phyloP scores from a whole-genome alignment of 805 yeast genomes.

The Wickerhamiella musiphila region DNA sequence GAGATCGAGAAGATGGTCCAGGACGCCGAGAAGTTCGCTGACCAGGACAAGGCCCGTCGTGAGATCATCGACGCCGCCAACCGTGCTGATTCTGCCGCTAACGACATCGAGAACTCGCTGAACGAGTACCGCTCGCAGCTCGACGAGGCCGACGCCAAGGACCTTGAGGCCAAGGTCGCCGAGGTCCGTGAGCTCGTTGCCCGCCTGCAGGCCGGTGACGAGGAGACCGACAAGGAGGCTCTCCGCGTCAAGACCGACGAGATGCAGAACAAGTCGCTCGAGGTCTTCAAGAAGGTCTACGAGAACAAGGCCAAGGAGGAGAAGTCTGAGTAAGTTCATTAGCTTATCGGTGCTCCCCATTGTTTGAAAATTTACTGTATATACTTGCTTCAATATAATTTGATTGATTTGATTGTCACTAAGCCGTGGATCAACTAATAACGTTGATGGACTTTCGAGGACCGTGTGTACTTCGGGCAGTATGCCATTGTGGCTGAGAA shows the following conservation, averaged over 20 bases:
- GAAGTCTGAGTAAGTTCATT: slow-evolving; percentile 10
- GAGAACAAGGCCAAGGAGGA: slow-evolving; percentile 26
- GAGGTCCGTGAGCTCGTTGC: slow-evolving; percentile 61
- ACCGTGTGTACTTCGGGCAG: too few relatives aligned
- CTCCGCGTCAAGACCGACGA: slow-evolving; percentile 71
- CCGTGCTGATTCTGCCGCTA: slow-evolving; percentile 66
- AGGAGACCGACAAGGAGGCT: slow-evolving; percentile 43
- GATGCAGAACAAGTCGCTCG: slow-evolving; percentile 63
- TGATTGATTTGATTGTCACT: too few relatives aligned
- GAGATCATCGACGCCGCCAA: slow-evolving; percentile 72
- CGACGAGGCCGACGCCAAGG: slow-evolving; percentile 39
- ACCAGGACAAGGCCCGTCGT: slow-evolving; percentile 72
- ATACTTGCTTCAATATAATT: too few relatives aligned
- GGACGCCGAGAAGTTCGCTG: slow-evolving; percentile 80
- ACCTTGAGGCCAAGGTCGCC: slow-evolving; percentile 36
- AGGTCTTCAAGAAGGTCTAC: slow-evolving; percentile 65
- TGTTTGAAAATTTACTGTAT: too few relatives aligned
- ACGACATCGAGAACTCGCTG: slow-evolving; percentile 79
- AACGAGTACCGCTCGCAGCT: slow-evolving; percentile 56
- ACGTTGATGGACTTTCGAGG: too few relatives aligned
- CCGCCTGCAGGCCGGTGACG: slow-evolving; percentile 50
- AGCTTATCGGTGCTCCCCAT: too few relatives aligned
- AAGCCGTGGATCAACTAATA: too few relatives aligned
- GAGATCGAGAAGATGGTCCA: slow-evolving; percentile 84
- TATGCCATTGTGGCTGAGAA: too few relatives aligned